Evolutionary conservation across 192 early-diverging fungal genomes (phyloP).

Genomic region (Entomortierella parvispora): DNA sequence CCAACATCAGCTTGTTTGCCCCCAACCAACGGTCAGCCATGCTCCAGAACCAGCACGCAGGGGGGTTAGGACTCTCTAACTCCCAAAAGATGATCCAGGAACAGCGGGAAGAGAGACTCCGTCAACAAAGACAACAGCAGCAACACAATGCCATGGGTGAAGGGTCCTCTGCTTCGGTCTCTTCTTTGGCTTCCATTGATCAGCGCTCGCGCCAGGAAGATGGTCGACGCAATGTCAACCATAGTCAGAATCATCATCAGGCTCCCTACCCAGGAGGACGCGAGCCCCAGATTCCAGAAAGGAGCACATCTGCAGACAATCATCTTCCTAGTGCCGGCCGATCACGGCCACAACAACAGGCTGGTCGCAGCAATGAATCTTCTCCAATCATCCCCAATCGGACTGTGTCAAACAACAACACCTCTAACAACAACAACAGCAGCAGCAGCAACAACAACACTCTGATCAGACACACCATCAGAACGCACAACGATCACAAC

Average conservation of each 20-base stretch:
- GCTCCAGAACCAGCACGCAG: slow-evolving; percentile 1
- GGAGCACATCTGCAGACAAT: slow-evolving; percentile 34
- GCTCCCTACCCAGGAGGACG: neutral
- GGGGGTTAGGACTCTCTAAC: slow-evolving; percentile 12
- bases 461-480: neutral
- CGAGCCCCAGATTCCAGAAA: slow-evolving; percentile 17
- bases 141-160: slow-evolving; percentile 2
- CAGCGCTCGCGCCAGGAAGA: slow-evolving; percentile 28
- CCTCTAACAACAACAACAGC: slow-evolving; percentile 2
- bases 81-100: slow-evolving; percentile 51
- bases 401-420: neutral
- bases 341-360: slow-evolving; percentile 19
- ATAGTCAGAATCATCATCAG: slow-evolving; percentile 1
- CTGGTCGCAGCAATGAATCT: slow-evolving; percentile 21
- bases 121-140: slow-evolving; percentile 35
- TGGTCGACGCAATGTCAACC: slow-evolving; percentile 8
- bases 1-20: slow-evolving; percentile 43
- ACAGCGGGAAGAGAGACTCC: slow-evolving; percentile 42
- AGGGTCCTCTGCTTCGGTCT: neutral
- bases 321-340: too few species aligned
- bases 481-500: neutral
- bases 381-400: slow-evolving; percentile 30
- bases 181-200: slow-evolving; percentile 9
- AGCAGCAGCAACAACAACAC: slow-evolving; percentile 11
- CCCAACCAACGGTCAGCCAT: slow-evolving; percentile 29